Evolutionary conservation across 805 yeast species (phyloP).

Genomic region (Spathaspora gorwiae): DNA sequence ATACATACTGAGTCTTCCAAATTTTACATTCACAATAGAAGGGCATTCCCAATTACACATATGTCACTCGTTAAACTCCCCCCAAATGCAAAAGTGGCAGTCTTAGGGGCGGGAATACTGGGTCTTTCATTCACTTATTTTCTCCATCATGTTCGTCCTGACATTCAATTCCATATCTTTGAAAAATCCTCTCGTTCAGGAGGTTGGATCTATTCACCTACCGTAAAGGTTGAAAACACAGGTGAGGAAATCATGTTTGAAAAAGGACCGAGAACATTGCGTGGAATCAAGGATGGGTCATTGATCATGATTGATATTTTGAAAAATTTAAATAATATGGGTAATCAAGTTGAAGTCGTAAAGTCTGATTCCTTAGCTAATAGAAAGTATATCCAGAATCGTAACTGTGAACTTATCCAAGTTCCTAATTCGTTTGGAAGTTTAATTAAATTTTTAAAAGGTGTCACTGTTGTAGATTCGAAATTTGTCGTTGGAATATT

Average conservation of each 20-base stretch:
- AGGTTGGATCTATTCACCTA: constrained; percentile 70
- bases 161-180: constrained; percentile 55
- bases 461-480: constrained; percentile 22
- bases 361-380: constrained; percentile 59
- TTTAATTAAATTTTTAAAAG: constrained; percentile 21
- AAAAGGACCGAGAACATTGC: constrained; percentile 85
- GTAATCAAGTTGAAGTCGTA: constrained; percentile 55
- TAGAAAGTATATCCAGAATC: constrained; percentile 57
- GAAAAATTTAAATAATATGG: constrained; percentile 37
- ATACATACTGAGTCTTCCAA: too few species aligned
- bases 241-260: constrained; percentile 46
- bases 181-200: constrained; percentile 60
- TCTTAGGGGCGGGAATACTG: constrained; percentile 85
- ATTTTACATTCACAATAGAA: too few species aligned
- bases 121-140: constrained; percentile 75
- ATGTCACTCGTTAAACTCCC: constrained; percentile 8
- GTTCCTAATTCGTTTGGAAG: constrained; percentile 45
- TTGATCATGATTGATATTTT: constrained; percentile 61
- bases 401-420: constrained; percentile 45
- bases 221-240: constrained; percentile 19
- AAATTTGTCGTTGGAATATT: constrained; percentile 31
- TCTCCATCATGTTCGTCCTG: constrained; percentile 70
- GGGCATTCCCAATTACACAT: too few species aligned
- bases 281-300: constrained; percentile 81
- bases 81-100: constrained; percentile 50